Evolutionary conservation across 257 asterid species (phyloP), one percentile per base, ranked within the genome.

Genomic region (Osmanthus fragrans): DNA sequence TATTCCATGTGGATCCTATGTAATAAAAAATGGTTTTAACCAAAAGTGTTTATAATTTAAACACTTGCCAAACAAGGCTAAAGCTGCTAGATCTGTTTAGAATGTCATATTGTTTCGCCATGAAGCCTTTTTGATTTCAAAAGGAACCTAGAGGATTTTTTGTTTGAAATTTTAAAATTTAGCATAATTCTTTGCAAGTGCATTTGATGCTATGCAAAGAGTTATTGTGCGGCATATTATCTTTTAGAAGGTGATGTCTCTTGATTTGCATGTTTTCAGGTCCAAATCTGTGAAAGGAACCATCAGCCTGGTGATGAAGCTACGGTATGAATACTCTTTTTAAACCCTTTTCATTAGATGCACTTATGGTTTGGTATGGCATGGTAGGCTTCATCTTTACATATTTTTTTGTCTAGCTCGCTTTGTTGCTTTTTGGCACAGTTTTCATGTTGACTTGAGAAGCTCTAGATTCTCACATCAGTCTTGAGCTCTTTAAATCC

Each of bases 241-340:
- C 67, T 37, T 76, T 45, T 70, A 42, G 74, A 69, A 18, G 54
- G 71, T 80, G 79, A 73, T 68, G 21, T 66, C 82, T 76, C 33
- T 81, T 60, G 68, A 4, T 80, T 67, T 76, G 70, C 74, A 1
- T 77, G 76, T 80, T 82, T 86, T 79, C 90, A 96, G 99, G 95
- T 96, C 70, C 99, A 88, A 84, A 90, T 96, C 77, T 93, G 95
- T 79, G 92, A 92, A 90, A 90, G 99, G 86, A 93, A 91, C 86
- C 91, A 90, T 86, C 98, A 92, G 77, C 97, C 98, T 1, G 94
- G 94, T 54, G 98, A 96, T 81, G 98, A 87, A 83, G 83, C 93
- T 84, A 93, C 85, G 91, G 99, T 95, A 84, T 64, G 74, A 13
- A 79, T 64, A 27, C 54, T 79, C 39, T 72, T 7, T 37, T 37